phyloP scores from a whole-genome alignment of 2,329 filamentous ascomycete genomes.

The Hyphodiscus sp. region DNA sequence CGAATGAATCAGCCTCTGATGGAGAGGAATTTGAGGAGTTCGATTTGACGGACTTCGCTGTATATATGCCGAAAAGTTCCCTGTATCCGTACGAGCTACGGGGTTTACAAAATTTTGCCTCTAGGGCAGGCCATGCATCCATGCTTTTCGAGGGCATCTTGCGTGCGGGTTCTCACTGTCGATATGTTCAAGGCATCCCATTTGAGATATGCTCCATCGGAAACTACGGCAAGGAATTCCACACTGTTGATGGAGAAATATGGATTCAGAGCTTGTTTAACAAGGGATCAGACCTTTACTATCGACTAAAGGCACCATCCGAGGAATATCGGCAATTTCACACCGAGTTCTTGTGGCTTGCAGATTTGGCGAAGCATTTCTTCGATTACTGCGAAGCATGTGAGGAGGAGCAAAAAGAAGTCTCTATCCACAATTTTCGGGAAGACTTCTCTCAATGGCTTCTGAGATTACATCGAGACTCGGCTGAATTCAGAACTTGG shows the following conservation, averaged over 20 bases:
- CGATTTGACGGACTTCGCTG: constrained; percentile 49
- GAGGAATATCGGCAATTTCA: constrained; percentile 57
- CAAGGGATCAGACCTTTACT: constrained; percentile 48
- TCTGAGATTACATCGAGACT: constrained; percentile 34
- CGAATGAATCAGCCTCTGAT: not conserved
- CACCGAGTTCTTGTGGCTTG: constrained; percentile 62
- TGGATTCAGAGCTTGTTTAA: constrained; percentile 56
- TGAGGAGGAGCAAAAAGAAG: constrained; percentile 20
- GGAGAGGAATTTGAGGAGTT: constrained; percentile 35
- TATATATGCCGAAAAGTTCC: constrained; percentile 40
- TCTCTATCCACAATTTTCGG: constrained; percentile 52
- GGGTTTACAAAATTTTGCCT: constrained; percentile 46
- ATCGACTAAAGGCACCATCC: constrained; percentile 50
- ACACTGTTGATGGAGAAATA: constrained; percentile 46
- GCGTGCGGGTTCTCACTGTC: constrained; percentile 33
- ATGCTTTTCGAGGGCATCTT: constrained; percentile 58
- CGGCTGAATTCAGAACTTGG: constrained; percentile 48
- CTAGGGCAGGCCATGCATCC: constrained; percentile 29
- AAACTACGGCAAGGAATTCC: constrained; percentile 49
- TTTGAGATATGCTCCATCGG: constrained; percentile 59
- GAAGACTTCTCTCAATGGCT: constrained; percentile 54
- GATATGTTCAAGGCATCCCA: constrained; percentile 48
- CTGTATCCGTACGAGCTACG: constrained; percentile 44
- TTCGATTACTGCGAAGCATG: constrained; percentile 48
- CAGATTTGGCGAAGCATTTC: constrained; percentile 63